A percentile compares a stretch with the other conserved stretches of the same genome.
phyloP scores from a whole-genome alignment of 1,139 yeast genomes.

The Suhomyces bolitotheri region DNA sequence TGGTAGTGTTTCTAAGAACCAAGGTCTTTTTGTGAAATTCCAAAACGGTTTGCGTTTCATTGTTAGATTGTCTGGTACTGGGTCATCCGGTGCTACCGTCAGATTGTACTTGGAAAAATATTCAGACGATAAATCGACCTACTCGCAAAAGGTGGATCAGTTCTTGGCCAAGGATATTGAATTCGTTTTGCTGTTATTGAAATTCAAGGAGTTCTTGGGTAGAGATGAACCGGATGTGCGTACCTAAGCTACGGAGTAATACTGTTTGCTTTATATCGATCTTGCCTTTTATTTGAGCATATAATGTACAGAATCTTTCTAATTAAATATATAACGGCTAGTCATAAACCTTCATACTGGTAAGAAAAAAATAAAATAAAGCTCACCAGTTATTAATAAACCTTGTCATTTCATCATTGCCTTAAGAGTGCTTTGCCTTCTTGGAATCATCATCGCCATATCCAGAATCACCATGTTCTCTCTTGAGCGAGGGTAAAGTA shows the following conservation, averaged over 20 bases:
- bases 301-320: constrained; percentile 12
- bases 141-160: constrained; percentile 60
- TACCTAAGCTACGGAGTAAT: constrained; percentile 45
- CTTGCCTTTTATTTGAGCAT: constrained; percentile 10
- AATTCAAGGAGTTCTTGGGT: constrained; percentile 73
- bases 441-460: constrained; percentile 11
- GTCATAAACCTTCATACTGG: constrained; percentile 8
- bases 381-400: too few relatives aligned
- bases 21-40: constrained; percentile 85
- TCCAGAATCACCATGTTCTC: constrained; percentile 22
- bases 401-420: constrained; percentile 5
- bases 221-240: constrained; percentile 87
- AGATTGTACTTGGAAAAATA: constrained; percentile 89
- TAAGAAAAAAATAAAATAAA: too few relatives aligned
- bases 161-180: constrained; percentile 64
- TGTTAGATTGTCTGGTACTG: constrained; percentile 94
- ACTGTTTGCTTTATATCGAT: background rate
- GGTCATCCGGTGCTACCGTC: constrained; percentile 97
- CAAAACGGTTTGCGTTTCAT: constrained; percentile 83
- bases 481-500: constrained; percentile 26
- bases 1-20: constrained; percentile 87
- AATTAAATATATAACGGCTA: constrained; percentile 1
- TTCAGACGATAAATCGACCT: constrained; percentile 57
- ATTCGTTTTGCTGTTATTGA: constrained; percentile 65
- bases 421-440: constrained; percentile 15